Conservation (phyloP, 164 flowering plant species). For the Vitis vinifera region DNA sequence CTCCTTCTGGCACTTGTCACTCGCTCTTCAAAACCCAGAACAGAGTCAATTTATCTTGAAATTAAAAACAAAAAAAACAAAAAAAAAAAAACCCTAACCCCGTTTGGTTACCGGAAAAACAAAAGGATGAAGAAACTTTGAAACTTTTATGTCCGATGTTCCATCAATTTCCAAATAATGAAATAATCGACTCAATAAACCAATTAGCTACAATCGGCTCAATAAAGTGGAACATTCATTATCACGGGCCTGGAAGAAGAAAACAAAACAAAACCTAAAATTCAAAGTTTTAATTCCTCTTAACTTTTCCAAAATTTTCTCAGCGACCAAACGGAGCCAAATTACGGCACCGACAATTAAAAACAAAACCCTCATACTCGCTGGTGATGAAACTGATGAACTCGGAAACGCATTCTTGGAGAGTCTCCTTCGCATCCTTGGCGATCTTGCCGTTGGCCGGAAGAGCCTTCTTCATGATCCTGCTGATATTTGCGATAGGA, state of each 20-base stretch:
- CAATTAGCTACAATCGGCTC: too few species aligned
- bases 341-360: background rate
- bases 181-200: background rate
- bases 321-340: too few species aligned
- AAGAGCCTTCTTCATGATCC: constrained; percentile 40
- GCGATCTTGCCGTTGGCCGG: constrained; percentile 49
- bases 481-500: constrained; percentile 24
- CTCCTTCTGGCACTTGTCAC: too few species aligned
- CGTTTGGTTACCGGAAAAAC: background rate
- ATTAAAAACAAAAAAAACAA: too few species aligned
- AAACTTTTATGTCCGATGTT: background rate
- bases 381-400: constrained; percentile 37
- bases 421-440: constrained; percentile 48
- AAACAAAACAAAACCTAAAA: too few species aligned
- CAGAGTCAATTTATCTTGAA: too few species aligned
- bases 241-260: too few species aligned
- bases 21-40: too few species aligned
- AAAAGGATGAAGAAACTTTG: background rate
- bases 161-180: background rate
- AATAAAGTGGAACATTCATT: too few species aligned
- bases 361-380: constrained; percentile 24
- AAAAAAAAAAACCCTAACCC: too few species aligned
- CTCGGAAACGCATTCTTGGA: constrained; percentile 28
- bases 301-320: too few species aligned
- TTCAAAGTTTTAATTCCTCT: background rate